phyloP scores from a whole-genome alignment of 2,329 filamentous ascomycete genomes.

The Teratosphaeria zuluensis region DNA sequence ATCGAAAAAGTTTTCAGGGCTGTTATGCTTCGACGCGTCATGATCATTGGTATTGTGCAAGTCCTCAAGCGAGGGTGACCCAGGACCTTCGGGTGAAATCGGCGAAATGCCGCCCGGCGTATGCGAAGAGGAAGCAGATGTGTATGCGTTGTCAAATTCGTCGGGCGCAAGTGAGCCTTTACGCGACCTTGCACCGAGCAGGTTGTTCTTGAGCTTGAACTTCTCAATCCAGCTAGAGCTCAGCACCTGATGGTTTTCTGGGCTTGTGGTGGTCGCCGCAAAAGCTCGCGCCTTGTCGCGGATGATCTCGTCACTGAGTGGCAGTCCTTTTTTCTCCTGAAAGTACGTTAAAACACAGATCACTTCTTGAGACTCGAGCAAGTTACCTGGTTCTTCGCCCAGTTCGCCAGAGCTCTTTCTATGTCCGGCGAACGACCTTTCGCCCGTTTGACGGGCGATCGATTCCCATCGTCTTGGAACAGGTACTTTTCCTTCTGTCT shows the following conservation, averaged over 20 bases:
- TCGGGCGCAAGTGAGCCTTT: slow-evolving; percentile 51
- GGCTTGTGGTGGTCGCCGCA: slow-evolving; percentile 49
- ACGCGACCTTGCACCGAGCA: slow-evolving; percentile 44
- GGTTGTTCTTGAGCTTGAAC: slow-evolving; percentile 81
- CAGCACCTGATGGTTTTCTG: slow-evolving; percentile 62
- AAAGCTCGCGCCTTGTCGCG: slow-evolving; percentile 77
- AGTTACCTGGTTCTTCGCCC: slow-evolving; percentile 56
- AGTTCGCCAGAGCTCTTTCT: slow-evolving; percentile 80
- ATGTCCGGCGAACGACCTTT: slow-evolving; percentile 87
- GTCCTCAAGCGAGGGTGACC: slow-evolving; percentile 61
- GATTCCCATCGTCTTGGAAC: slow-evolving; percentile 66
- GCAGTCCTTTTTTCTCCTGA: slow-evolving; percentile 63
- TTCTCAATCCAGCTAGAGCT: slow-evolving; percentile 81
- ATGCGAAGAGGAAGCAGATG: slow-evolving; percentile 47
- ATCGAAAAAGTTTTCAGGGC: slow-evolving; percentile 49
- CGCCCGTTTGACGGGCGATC: slow-evolving; percentile 68
- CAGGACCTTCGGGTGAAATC: slow-evolving; percentile 56
- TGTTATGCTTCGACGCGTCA: slow-evolving; percentile 55
- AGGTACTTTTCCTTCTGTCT: slow-evolving; percentile 93
- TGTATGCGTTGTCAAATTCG: slow-evolving; percentile 56
- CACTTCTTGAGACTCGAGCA: not conserved
- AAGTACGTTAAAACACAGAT: slow-evolving; percentile 4
- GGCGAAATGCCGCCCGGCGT: slow-evolving; percentile 62
- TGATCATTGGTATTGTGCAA: slow-evolving; percentile 53
- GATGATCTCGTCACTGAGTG: slow-evolving; percentile 71